phyloP scores from a whole-genome alignment of 495 filamentous ascomycete genomes.

The Elasticomyces elasticus region DNA sequence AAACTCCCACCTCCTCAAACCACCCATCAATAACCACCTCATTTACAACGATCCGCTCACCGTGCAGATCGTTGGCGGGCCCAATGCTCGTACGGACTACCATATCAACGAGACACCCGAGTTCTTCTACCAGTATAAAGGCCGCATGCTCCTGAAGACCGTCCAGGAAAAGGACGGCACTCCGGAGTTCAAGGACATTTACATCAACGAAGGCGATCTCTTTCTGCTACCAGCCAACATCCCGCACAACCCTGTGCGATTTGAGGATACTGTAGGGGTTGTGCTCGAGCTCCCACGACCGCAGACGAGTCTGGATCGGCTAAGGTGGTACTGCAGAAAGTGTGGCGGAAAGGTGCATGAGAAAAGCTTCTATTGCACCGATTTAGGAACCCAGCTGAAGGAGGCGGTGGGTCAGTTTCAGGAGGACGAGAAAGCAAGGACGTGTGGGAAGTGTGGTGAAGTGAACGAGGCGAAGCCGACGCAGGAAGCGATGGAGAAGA shows the following conservation, averaged over 20 bases:
- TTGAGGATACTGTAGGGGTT: constrained; percentile 62
- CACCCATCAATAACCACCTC: constrained; percentile 94
- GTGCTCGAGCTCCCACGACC: constrained; percentile 85
- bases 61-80: constrained; percentile 91
- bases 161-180: constrained; percentile 43
- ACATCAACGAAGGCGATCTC: constrained; percentile 86
- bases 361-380: constrained; percentile 75
- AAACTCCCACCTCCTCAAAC: constrained; percentile 87
- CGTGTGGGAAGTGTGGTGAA: constrained; percentile 66
- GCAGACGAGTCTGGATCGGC: constrained; percentile 55
- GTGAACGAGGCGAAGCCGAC: constrained; percentile 47
- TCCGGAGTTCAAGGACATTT: constrained; percentile 63
- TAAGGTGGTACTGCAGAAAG: constrained; percentile 81
- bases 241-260: constrained; percentile 72
- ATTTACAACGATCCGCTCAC: constrained; percentile 76
- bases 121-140: constrained; percentile 95
- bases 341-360: constrained; percentile 74
- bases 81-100: constrained; percentile 94
- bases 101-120: constrained; percentile 96
- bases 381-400: constrained; percentile 96
- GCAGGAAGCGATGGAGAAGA: constrained; percentile 26
- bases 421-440: constrained; percentile 58
- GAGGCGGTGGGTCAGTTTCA: constrained; percentile 78
- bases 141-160: constrained; percentile 86
- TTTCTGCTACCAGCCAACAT: constrained; percentile 84